Conservation (phyloP, 2,329 filamentous ascomycete genomes). For the Arthrobotrys entomopaga region DNA sequence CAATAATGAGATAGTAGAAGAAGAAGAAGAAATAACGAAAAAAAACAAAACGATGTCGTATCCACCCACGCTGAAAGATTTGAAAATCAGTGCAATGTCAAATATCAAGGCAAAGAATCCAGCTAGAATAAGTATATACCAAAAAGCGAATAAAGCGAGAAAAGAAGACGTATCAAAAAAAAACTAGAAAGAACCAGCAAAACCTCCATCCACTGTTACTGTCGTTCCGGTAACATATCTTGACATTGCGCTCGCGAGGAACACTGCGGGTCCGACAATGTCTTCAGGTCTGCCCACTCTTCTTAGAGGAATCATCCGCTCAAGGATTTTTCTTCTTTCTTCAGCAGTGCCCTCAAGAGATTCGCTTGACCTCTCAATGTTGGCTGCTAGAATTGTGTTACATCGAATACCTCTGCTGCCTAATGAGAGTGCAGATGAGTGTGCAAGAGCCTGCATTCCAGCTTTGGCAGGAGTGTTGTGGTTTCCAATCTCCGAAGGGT, state of each 20-base stretch:
- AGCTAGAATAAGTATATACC: conserved; percentile 14
- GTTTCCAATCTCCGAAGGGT: conserved; percentile 48
- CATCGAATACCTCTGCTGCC: conserved; percentile 49
- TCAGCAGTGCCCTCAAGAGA: conserved; percentile 47
- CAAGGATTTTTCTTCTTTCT: conserved; percentile 46
- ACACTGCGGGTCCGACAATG: conserved; percentile 85
- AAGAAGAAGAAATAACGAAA: not conserved
- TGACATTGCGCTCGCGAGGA: conserved; percentile 75
- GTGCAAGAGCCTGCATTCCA: conserved; percentile 42
- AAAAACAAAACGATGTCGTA: conserved; percentile 17
- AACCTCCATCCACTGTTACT: conserved; percentile 59
- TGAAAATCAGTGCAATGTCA: conserved; percentile 23
- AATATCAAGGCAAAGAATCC: conserved; percentile 7
- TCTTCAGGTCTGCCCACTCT: conserved; percentile 72
- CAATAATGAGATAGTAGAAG: conserved; percentile 18
- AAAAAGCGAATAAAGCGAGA: conserved; percentile 1
- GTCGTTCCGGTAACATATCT: conserved; percentile 64
- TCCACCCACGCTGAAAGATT: conserved; percentile 51
- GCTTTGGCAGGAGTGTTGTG: conserved; percentile 50
- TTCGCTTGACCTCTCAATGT: conserved; percentile 47
- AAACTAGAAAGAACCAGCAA: conserved; percentile 48
- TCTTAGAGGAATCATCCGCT: conserved; percentile 50
- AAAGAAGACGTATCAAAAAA: not conserved
- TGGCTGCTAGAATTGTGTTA: conserved; percentile 52
- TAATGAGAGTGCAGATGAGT: conserved; percentile 43